Conservation (phyloP, 2,329 filamentous ascomycete species). For the Beauveria bassiana region DNA sequence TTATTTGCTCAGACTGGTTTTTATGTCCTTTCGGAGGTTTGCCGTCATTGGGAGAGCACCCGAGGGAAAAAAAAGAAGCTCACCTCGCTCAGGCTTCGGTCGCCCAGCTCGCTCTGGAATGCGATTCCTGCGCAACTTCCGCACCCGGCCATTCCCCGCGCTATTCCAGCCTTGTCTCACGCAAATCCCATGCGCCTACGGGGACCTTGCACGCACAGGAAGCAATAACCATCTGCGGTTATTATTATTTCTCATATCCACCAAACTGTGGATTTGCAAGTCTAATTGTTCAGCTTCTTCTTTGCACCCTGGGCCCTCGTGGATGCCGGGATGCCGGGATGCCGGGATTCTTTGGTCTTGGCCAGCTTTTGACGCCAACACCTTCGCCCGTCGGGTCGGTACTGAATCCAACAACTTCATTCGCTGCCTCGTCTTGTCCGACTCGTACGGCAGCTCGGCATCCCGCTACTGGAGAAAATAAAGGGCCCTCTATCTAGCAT, state of each 20-base stretch:
- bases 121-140: neutral
- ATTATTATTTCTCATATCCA: neutral
- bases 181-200: neutral
- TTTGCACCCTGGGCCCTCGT: neutral
- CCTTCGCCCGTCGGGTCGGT: neutral
- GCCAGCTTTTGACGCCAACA: neutral
- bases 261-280: neutral
- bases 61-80: too few species aligned
- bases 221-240: neutral
- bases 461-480: neutral
- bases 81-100: neutral
- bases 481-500: neutral
- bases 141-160: neutral
- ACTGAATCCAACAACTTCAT: neutral
- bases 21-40: neutral
- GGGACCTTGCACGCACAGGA: too few species aligned
- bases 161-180: neutral
- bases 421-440: neutral
- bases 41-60: too few species aligned
- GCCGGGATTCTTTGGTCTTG: neutral
- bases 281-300: neutral
- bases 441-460: neutral
- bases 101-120: neutral
- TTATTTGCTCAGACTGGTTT: too few species aligned
- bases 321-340: neutral